Percentiles rank a stretch among this genome's conserved stretches.
These are phyloP conservation scores for Xylariomycetidae sp. DNA, from an alignment of 2,329 filamentous ascomycete species.

Conservation along the genomic window DNA sequence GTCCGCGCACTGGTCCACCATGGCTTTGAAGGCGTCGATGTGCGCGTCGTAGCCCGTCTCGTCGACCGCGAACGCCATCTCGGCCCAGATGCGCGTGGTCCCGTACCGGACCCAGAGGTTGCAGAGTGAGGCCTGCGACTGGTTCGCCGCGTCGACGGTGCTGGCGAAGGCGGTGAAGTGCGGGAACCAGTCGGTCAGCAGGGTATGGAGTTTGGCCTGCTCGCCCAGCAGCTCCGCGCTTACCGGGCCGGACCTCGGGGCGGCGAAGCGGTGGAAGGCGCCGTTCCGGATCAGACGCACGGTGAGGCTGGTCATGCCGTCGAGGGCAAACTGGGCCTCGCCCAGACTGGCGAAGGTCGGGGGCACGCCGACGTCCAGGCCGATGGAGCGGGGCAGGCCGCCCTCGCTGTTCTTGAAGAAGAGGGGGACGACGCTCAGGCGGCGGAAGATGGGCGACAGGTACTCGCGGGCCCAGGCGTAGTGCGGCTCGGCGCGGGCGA, in stretches of 20 bases:
- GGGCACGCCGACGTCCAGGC: conserved; percentile 17
- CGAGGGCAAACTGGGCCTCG: conserved; percentile 26
- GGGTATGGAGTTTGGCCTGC: conserved; percentile 13
- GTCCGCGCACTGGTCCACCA: conserved; percentile 22
- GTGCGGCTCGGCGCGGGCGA: conserved; percentile 22
- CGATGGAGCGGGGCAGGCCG: conserved; percentile 20
- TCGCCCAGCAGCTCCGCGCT: conserved; percentile 15
- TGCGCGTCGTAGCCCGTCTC: conserved; percentile 31
- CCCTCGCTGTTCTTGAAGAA: conserved; percentile 27
- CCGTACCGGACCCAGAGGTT: conserved; percentile 26
- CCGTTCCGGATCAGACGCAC: conserved; percentile 25
- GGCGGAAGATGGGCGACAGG: conserved; percentile 31
- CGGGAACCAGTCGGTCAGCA: conserved; percentile 28
- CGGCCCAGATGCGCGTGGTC: conserved; percentile 28
- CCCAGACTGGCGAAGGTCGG: conserved; percentile 13
- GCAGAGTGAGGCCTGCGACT: conserved; percentile 1
- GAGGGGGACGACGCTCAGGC: conserved; percentile 33
- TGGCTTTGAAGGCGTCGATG: conserved; percentile 22
- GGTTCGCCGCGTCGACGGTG: conserved; percentile 13
- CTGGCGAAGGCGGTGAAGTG: too few species aligned
- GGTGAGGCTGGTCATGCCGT: conserved; percentile 21
- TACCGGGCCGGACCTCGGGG: conserved; percentile 8
- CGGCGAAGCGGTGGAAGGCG: conserved; percentile 22
- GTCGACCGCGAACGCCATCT: conserved; percentile 20
- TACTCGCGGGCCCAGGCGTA: conserved; percentile 26